Evolutionary conservation across 345 rosid genomes (phyloP).

Genomic region (Acer negundo): DNA sequence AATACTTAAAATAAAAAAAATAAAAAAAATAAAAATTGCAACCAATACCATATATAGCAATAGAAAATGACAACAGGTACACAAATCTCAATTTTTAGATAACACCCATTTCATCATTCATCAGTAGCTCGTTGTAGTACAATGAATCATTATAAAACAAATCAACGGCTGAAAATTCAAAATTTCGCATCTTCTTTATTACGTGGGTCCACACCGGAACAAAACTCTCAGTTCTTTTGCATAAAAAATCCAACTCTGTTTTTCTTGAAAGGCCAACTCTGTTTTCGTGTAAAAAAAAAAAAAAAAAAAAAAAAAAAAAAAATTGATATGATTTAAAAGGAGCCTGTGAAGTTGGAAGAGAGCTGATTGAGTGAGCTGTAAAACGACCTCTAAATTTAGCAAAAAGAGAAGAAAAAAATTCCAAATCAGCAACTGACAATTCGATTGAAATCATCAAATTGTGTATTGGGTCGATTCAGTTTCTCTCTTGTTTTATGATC

Average conservation of each 20-base stretch:
- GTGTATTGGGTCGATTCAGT: not conserved
- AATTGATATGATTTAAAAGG: not conserved
- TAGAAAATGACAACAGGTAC: too few species aligned
- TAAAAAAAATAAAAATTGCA: too few species aligned
- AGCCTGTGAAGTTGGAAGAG: not conserved
- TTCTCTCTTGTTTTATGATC: not conserved
- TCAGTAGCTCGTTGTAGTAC: too few species aligned
- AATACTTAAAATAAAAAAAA: too few species aligned
- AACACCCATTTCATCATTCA: too few species aligned
- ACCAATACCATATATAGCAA: too few species aligned
- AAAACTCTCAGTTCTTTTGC: not conserved
- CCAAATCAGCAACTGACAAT: not conserved
- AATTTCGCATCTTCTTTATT: not conserved
- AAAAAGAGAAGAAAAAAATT: not conserved
- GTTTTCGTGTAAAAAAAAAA: too few species aligned
- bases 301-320: not conserved
- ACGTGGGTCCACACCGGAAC: not conserved
- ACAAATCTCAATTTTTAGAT: too few species aligned
- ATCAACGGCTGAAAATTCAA: not conserved
- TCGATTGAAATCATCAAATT: not conserved
- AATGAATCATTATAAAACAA: not conserved
- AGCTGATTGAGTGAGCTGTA: not conserved
- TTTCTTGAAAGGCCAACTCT: too few species aligned
- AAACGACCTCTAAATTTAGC: slow-evolving; percentile 14
- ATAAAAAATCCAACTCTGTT: not conserved